Percentiles rank a stretch among this genome's conserved stretches.
Conservation (phyloP, 2,329 filamentous ascomycete genomes). For the Alternaria panax region DNA sequence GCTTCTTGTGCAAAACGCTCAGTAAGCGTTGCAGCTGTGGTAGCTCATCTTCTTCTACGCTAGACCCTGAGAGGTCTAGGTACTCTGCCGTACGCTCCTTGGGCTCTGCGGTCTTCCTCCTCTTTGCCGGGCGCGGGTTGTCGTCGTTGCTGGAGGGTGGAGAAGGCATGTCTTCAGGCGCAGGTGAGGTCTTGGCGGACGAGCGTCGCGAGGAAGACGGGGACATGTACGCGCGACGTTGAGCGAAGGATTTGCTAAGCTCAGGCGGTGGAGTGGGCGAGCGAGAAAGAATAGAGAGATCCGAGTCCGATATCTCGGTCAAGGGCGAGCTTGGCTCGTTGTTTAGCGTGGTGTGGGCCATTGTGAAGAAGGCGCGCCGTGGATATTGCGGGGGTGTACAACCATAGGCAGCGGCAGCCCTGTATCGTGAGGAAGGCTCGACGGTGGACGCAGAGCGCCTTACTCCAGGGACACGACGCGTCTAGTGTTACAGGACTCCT, state of each 20-base stretch:
- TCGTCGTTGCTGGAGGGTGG: constrained; percentile 62
- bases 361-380: constrained; percentile 29
- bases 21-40: constrained; percentile 73
- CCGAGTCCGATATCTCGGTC: constrained; percentile 50
- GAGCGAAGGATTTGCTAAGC: constrained; percentile 40
- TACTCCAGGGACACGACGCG: constrained; percentile 18
- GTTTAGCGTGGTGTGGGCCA: constrained; percentile 31
- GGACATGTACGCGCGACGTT: constrained; percentile 44
- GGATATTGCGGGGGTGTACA: constrained; percentile 8
- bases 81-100: constrained; percentile 81
- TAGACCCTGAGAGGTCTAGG: constrained; percentile 70
- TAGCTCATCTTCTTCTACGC: constrained; percentile 64
- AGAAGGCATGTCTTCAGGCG: constrained; percentile 55
- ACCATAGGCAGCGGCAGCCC: constrained; percentile 24
- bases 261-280: constrained; percentile 45
- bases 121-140: constrained; percentile 75
- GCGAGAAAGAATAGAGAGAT: constrained; percentile 37
- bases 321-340: constrained; percentile 49
- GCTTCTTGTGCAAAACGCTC: constrained; percentile 80
- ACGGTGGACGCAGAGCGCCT: constrained; percentile 14
- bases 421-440: constrained; percentile 19
- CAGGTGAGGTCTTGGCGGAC: constrained; percentile 56
- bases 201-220: constrained; percentile 56
- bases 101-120: constrained; percentile 65
- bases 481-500: constrained; percentile 3